Evolutionary conservation across 83 land plant species (phyloP).

Genomic region (Larix sibirica): DNA sequence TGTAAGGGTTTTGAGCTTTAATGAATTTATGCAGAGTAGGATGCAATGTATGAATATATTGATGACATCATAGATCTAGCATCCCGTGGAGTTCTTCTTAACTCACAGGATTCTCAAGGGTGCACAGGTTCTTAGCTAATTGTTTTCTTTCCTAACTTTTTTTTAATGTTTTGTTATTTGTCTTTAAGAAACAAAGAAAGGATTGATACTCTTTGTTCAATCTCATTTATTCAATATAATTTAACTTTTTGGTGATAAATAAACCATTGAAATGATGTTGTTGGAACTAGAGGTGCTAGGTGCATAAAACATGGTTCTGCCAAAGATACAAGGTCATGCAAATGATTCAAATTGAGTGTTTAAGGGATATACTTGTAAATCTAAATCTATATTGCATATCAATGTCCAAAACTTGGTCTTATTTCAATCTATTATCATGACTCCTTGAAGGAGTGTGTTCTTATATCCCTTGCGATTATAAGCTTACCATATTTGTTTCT

Average conservation of each 20-base stretch:
- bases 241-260: not conserved
- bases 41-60: slow-evolving; percentile 90
- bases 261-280: no score
- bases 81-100: slow-evolving; percentile 56
- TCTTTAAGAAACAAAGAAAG: not conserved
- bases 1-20: not conserved
- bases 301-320: no score
- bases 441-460: no score
- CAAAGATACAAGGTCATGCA: no score
- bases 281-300: no score
- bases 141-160: not conserved
- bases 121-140: slow-evolving; percentile 63
- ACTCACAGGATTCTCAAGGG: slow-evolving; percentile 77
- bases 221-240: not conserved
- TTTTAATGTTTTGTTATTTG: not conserved
- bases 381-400: no score
- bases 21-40: slow-evolving; percentile 37
- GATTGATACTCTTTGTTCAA: not conserved
- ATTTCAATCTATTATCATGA: no score
- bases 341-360: no score
- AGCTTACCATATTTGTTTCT: no score
- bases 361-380: no score
- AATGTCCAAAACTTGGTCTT: no score
- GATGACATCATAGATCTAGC: slow-evolving; percentile 65
- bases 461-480: no score